Evolutionary conservation across 1,139 yeast genomes (phyloP).

Genomic region (Casaregolazyma lundiana): DNA sequence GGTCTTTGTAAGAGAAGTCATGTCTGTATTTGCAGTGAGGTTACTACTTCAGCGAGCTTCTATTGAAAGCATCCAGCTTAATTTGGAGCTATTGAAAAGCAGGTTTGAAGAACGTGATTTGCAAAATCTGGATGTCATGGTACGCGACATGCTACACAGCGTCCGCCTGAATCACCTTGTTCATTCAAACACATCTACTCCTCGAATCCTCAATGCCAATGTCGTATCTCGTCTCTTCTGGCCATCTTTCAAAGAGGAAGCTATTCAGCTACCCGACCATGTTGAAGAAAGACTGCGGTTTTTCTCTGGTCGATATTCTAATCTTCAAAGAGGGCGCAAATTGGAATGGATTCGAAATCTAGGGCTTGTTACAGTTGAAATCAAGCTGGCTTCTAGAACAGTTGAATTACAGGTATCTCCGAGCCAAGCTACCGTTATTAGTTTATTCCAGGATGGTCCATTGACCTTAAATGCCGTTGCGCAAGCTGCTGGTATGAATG

Average conservation of each 20-base stretch:
- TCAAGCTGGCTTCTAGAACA: constrained; percentile 47
- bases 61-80: constrained; percentile 34
- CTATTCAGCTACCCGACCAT: constrained; percentile 44
- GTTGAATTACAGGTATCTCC: constrained; percentile 54
- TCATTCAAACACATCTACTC: constrained; percentile 15
- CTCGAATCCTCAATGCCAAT: constrained; percentile 28
- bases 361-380: constrained; percentile 59
- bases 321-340: constrained; percentile 52
- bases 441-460: constrained; percentile 44
- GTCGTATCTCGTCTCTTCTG: constrained; percentile 43
- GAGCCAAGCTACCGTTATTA: constrained; percentile 63
- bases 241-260: constrained; percentile 44
- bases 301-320: constrained; percentile 43
- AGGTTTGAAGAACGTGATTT: constrained; percentile 67
- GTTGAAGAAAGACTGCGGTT: constrained; percentile 40
- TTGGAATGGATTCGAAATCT: constrained; percentile 54
- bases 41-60: constrained; percentile 48
- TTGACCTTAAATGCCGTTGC: constrained; percentile 20
- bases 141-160: constrained; percentile 54
- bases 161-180: constrained; percentile 27
- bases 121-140: constrained; percentile 76
- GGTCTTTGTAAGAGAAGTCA: constrained; percentile 67
- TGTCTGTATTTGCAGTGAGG: constrained; percentile 58
- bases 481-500: constrained; percentile 25
- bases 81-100: constrained; percentile 52